Evolutionary conservation across 2,329 filamentous ascomycete species (phyloP), one percentile per base, ranked within the genome.

Genomic region (Anthostomella pinea): DNA sequence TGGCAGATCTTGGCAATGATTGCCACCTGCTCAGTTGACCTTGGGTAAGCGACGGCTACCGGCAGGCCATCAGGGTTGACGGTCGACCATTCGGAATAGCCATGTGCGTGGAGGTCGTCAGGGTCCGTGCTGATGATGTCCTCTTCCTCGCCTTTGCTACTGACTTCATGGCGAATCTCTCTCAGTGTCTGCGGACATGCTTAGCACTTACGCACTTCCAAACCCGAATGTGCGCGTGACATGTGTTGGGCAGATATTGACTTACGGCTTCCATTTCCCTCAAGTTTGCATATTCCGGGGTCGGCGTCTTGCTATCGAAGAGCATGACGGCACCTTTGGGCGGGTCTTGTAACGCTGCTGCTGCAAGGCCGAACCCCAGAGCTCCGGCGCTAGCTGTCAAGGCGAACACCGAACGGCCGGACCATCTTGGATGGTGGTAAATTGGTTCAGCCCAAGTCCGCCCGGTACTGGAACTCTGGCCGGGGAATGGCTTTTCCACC

Each of bases 81-180:
- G 0, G 77, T 74, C 2, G 79, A 82, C 79, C 79, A 83, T 52
- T 80, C 77, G 3, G 79, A 83, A 57, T 81, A 83, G n/a, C 79
- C 79, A 49, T 83, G 79, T 4, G 68, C 66, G 27, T 69, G 67
- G 26, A 83, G 62, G 47, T 82, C 78, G 10, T 83, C 79, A 0
- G 76, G 68, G 37, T 83, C 79, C 0, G 68, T 80, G 8, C 77
- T 82, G 24, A 83, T 75, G 29, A 79, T 70, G 42, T 81, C 77
- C 31, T 77, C 69, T 11, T 66, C 52, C 14, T 53, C 54, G 10
- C 49, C 53, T 2, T 33, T 35, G 3, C 24, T 52, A 30, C 60
- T 58, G 38, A 70, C 55, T 49, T 65, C 59, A n/a, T 52, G 49
- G 6, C 71, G 70, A 37, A 83, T 81, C 45, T 77, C 71, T 27